Evolutionary conservation across 2,329 filamentous ascomycete species (phyloP).

Genomic region (Coniochaeta sp.): DNA sequence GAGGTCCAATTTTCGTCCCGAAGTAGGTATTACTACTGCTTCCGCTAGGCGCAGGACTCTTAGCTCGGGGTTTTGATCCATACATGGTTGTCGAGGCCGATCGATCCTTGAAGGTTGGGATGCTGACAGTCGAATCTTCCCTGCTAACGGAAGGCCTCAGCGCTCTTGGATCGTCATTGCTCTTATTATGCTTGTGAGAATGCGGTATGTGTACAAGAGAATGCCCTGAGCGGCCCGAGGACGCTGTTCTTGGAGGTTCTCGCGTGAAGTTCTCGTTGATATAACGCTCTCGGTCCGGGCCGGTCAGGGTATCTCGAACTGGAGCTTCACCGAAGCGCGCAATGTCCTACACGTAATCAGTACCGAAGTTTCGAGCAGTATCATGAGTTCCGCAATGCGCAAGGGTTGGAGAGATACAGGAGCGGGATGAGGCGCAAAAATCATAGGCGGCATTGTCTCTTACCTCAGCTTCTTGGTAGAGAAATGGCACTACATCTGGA

Average conservation of each 20-base stretch:
- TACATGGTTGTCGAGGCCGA: conserved; percentile 36
- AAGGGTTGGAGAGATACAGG: neutral
- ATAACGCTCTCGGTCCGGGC: conserved; percentile 63
- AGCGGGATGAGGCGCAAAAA: neutral
- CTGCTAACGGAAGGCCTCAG: conserved; percentile 66
- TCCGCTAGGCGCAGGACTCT: conserved; percentile 75
- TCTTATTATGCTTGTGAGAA: conserved; percentile 60
- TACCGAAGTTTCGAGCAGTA: neutral
- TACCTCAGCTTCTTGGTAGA: conserved; percentile 81
- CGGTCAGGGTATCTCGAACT: conserved; percentile 61
- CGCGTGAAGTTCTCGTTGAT: conserved; percentile 38
- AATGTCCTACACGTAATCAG: conserved; percentile 49
- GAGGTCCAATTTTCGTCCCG: conserved; percentile 40
- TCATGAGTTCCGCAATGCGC: neutral
- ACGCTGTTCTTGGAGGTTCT: conserved; percentile 52
- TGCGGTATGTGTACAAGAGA: conserved; percentile 59
- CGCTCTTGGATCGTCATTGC: conserved; percentile 57
- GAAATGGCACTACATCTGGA: conserved; percentile 94
- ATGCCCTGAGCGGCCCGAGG: conserved; percentile 52
- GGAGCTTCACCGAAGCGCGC: conserved; percentile 71
- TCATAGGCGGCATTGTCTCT: conserved; percentile 23
- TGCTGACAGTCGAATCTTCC: conserved; percentile 59
- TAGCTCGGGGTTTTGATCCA: conserved; percentile 50
- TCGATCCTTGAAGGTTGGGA: conserved; percentile 39
- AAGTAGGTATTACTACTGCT: conserved; percentile 42